Conservation (phyloP, 2,329 filamentous ascomycete genomes). For the Aspergillus udagawae region DNA sequence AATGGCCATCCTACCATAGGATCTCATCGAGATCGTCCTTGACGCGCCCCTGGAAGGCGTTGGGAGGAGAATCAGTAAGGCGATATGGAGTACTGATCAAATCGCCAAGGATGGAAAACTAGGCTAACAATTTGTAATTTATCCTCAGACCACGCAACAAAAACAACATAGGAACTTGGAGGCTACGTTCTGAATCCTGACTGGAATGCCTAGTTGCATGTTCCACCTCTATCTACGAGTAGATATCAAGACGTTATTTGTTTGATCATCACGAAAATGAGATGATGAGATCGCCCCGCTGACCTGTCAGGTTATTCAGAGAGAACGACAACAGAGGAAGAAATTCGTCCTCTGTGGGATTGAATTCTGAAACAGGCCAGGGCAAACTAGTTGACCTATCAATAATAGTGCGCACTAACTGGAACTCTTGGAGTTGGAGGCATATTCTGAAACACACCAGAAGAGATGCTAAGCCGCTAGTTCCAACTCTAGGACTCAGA, state of each 20-base stretch:
- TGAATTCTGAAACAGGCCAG: neutral
- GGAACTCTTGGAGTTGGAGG: neutral
- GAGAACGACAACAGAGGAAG: neutral
- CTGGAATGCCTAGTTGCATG: neutral
- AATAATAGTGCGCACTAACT: neutral
- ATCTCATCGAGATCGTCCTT: neutral
- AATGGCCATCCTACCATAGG: neutral
- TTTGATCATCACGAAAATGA: neutral
- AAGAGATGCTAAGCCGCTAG: neutral
- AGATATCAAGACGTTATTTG: neutral
- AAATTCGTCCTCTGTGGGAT: neutral
- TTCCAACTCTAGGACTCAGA: neutral
- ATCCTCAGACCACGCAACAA: neutral
- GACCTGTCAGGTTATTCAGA: neutral
- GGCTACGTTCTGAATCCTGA: neutral
- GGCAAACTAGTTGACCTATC: neutral
- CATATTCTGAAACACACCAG: neutral
- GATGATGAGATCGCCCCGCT: neutral
- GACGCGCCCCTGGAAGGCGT: constrained; percentile 9
- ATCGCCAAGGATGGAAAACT: neutral
- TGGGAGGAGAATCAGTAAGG: neutral
- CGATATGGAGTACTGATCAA: neutral
- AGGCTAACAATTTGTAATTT: neutral
- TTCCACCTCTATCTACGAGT: neutral
- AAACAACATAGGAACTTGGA: neutral